Evolutionary conservation across 2,329 filamentous ascomycete species (phyloP).

Genomic region (Phoma sp.): DNA sequence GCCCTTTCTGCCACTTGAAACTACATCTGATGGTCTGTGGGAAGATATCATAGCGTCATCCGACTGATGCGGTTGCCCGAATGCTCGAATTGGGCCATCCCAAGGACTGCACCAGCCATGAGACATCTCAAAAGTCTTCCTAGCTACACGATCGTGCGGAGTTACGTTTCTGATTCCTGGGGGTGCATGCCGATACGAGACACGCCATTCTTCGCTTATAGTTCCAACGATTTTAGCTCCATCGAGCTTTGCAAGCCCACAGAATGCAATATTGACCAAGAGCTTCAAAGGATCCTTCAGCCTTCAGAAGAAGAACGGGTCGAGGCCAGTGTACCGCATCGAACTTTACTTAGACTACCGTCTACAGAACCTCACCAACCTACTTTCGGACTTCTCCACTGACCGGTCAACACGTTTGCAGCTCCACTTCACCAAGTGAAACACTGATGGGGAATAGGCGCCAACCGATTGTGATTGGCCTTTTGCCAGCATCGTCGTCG

Average conservation of each 20-base stretch:
- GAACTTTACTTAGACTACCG: neutral
- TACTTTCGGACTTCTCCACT: neutral
- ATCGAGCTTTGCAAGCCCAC: neutral
- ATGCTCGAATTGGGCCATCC: neutral
- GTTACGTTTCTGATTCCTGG: neutral
- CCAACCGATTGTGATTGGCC: slow-evolving; percentile 2
- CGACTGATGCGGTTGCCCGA: neutral
- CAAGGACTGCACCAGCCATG: neutral
- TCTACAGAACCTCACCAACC: neutral
- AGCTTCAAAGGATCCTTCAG: neutral
- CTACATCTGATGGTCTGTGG: neutral
- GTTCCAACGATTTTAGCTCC: neutral
- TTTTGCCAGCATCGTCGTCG: neutral
- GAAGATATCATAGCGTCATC: neutral
- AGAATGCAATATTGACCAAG: neutral
- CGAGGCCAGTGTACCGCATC: neutral
- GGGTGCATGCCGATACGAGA: slow-evolving; percentile 9
- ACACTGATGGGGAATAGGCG: neutral
- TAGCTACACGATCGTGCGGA: neutral
- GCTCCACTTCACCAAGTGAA: slow-evolving; percentile 3
- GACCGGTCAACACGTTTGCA: neutral
- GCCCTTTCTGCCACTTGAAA: neutral
- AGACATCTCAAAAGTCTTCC: neutral
- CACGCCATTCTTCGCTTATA: slow-evolving; percentile 1
- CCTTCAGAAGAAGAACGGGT: neutral